A percentile compares a stretch with the other conserved stretches of the same genome.
Conservation (phyloP, 2,329 filamentous ascomycete genomes). For the Xylaria sp. region DNA sequence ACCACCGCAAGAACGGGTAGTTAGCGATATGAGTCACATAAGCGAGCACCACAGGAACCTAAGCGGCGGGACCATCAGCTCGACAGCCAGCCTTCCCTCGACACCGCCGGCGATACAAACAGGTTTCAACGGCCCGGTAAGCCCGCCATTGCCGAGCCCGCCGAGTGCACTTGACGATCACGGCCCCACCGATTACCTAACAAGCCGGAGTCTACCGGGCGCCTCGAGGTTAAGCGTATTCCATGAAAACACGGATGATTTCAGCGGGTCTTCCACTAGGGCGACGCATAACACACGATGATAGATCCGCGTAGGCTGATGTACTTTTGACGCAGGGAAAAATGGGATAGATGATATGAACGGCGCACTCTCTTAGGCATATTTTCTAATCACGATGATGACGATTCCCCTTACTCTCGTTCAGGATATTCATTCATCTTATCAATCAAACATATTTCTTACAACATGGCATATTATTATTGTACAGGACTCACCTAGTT, state of each 20-base stretch:
- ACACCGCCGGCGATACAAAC: constrained; percentile 20
- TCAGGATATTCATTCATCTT: background rate
- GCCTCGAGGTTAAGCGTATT: constrained; percentile 34
- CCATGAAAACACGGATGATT: constrained; percentile 34
- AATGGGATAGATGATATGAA: background rate
- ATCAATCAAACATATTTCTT: too few relatives aligned
- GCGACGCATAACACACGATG: constrained; percentile 9
- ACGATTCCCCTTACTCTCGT: background rate
- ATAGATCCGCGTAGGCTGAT: background rate
- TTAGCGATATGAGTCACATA: constrained; percentile 49
- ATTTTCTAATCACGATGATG: background rate
- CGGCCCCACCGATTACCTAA: constrained; percentile 25
- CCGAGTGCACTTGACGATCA: constrained; percentile 20
- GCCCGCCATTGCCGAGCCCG: constrained; percentile 30
- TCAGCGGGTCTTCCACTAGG: constrained; percentile 23
- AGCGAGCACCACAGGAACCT: constrained; percentile 51
- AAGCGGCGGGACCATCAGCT: constrained; percentile 50
- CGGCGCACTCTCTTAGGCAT: background rate
- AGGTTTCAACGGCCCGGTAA: constrained; percentile 2
- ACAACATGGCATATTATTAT: background rate
- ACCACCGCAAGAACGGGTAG: constrained; percentile 30
- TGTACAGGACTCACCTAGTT: background rate
- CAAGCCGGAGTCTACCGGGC: constrained; percentile 5
- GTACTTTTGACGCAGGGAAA: background rate
- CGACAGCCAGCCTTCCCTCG: constrained; percentile 27